These are phyloP conservation scores for Echium plantagineum DNA, from an alignment of 257 asterid species.

Conservation along the genomic window DNA sequence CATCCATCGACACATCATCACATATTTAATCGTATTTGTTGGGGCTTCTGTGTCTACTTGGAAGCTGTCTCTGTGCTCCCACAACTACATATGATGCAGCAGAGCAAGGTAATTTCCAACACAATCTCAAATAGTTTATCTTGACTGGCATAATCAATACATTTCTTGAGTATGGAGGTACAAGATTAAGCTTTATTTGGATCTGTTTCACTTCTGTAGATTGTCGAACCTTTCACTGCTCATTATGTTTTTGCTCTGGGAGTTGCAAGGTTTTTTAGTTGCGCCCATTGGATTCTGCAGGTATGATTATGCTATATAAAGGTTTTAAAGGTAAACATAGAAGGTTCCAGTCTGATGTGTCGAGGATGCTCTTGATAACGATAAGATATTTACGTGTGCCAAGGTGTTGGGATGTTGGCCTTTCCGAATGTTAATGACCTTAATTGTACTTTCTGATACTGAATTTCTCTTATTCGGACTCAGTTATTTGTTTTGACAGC, in stretches of 20 bases:
- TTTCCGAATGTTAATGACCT: too few relatives aligned
- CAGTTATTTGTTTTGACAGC: too few relatives aligned
- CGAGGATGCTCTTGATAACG: neutral
- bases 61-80: constrained; percentile 38
- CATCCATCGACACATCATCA: constrained; percentile 30
- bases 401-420: too few relatives aligned
- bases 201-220: constrained; percentile 9
- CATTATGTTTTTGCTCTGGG: constrained; percentile 39
- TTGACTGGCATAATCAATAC: too few relatives aligned
- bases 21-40: constrained; percentile 16
- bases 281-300: constrained; percentile 42
- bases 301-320: constrained; percentile 5
- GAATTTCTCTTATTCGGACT: too few relatives aligned
- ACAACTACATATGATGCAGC: constrained; percentile 28
- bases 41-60: constrained; percentile 31
- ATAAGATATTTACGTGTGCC: too few relatives aligned
- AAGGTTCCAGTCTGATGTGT: neutral
- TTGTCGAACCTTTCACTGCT: constrained; percentile 35
- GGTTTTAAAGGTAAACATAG: neutral
- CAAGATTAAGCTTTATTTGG: neutral
- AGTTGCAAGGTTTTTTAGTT: constrained; percentile 34
- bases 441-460: too few relatives aligned
- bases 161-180: too few relatives aligned
- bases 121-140: neutral
- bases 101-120: constrained; percentile 11